Evolutionary conservation across 345 rosid genomes (phyloP), one percentile per base, ranked within the genome.

Genomic region (Theobroma cacao): DNA sequence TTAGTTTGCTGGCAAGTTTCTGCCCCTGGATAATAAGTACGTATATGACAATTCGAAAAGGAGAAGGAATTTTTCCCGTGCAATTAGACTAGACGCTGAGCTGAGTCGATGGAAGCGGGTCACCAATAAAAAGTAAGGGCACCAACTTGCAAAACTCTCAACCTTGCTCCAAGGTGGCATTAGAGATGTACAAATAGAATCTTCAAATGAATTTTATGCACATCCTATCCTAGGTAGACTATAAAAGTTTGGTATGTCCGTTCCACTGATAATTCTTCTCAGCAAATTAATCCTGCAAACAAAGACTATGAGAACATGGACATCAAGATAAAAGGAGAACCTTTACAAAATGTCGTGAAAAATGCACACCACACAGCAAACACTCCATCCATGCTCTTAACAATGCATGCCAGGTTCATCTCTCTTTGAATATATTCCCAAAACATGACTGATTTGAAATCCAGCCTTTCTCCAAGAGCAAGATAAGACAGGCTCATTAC

Each of bases 271-370:
- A 33, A 33, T n/a, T 7, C 33, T 56, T n/a, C 50, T 13, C 64
- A 11, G 12, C 0, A 34, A 56, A 59, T 15, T 60, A 5, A 34
- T 66, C 75, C 82, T 79, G 74, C 78, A 41, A 15, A 64, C 31
- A 74, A n/a, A 15, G 34, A 31, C n/a, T n/a, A n/a, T n/a, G 18
- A 34, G 20, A 56, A 38, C 50, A 41, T 30, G n/a, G 67, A 64
- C 38, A 28, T 47, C 34, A 53, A 7, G 58, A 52, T n/a, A n/a
- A 63, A 34, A 74, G 55, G 22, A 22, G n/a, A 34, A 72, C 34
- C 53, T 58, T 13, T 10, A 43, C 3, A 69, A 58, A 69, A 18
- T 14, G 22, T 53, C 26, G 41, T 22, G 48, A 15, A 45, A 2
- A 43, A 45, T 14, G 17, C 59, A 74, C 22, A 40, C 7, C 24